Conservation (phyloP, 2,329 filamentous ascomycete genomes). For the Tricladium varicosporioides region DNA sequence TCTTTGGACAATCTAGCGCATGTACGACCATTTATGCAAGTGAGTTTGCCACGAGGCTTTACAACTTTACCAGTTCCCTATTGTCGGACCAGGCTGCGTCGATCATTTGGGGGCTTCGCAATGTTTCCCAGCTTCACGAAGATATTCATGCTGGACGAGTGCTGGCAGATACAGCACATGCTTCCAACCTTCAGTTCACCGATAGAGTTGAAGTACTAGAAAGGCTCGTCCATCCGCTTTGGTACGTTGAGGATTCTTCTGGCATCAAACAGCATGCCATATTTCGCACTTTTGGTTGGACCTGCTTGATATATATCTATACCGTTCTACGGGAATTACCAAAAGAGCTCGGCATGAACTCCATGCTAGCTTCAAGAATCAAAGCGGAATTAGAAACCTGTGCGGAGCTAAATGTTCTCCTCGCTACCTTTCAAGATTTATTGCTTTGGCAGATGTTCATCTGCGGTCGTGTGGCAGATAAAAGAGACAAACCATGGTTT, state of each 20-base stretch:
- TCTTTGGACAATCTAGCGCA: conserved; percentile 18
- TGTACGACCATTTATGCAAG: conserved; percentile 13
- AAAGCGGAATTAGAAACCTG: conserved; percentile 16
- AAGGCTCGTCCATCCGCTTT: conserved; percentile 21
- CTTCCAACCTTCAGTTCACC: conserved; percentile 20
- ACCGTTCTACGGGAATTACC: conserved; percentile 19
- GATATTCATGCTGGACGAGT: conserved; percentile 13
- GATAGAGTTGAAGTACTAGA: conserved; percentile 26
- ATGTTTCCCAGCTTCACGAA: conserved; percentile 15
- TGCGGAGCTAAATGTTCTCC: conserved; percentile 22
- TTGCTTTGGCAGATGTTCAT: conserved; percentile 27
- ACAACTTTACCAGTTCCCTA: conserved; percentile 17
- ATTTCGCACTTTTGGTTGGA: conserved; percentile 23
- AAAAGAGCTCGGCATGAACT: conserved; percentile 19
- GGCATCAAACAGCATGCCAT: conserved; percentile 17
- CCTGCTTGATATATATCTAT: conserved; percentile 26
- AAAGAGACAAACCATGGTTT: conserved; percentile 20
- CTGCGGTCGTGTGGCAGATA: conserved; percentile 22
- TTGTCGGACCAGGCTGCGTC: conserved; percentile 17
- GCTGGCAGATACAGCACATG: conserved; percentile 11
- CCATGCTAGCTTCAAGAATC: conserved; percentile 20
- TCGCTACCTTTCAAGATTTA: conserved; percentile 26
- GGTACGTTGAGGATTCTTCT: conserved; percentile 18
- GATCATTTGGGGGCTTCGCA: conserved; percentile 23
- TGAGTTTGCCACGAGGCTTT: conserved; percentile 14